phyloP scores from a whole-genome alignment of 208 protist species.

The Acanthamoeba castellanii region DNA sequence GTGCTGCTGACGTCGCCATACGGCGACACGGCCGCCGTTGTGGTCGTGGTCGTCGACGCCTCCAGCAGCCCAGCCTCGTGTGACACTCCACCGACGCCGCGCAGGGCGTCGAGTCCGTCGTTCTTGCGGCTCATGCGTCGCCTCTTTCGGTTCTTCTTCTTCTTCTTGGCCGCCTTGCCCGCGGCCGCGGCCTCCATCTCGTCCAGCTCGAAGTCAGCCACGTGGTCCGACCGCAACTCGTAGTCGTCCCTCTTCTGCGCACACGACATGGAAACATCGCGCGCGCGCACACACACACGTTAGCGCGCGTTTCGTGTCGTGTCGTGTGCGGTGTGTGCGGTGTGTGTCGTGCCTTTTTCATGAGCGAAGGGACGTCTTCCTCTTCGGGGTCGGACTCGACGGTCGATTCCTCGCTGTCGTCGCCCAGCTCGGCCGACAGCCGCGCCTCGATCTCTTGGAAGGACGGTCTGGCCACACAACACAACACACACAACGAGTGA shows the following conservation, averaged over 20 bases:
- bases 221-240: slow-evolving; percentile 4
- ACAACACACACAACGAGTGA: background rate
- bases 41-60: background rate
- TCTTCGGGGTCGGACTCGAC: background rate
- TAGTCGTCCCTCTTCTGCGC: slow-evolving; percentile 30
- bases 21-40: background rate
- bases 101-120: background rate
- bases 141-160: background rate
- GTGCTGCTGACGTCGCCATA: background rate
- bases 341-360: background rate
- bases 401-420: background rate
- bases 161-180: background rate
- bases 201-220: background rate
- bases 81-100: background rate
- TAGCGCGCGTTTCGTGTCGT: background rate
- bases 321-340: background rate
- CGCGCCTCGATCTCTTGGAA: slow-evolving; percentile 66
- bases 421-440: slow-evolving; percentile 36
- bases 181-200: background rate
- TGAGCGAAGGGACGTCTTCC: slow-evolving; percentile 10
- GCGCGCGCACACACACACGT: background rate
- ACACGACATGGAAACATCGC: background rate
- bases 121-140: background rate
- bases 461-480: background rate
- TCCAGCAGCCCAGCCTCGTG: background rate